These are phyloP conservation scores for Sanghuangporus weigelae DNA, from an alignment of 1,284 basidiomycete genomes.

Conservation along the genomic window DNA sequence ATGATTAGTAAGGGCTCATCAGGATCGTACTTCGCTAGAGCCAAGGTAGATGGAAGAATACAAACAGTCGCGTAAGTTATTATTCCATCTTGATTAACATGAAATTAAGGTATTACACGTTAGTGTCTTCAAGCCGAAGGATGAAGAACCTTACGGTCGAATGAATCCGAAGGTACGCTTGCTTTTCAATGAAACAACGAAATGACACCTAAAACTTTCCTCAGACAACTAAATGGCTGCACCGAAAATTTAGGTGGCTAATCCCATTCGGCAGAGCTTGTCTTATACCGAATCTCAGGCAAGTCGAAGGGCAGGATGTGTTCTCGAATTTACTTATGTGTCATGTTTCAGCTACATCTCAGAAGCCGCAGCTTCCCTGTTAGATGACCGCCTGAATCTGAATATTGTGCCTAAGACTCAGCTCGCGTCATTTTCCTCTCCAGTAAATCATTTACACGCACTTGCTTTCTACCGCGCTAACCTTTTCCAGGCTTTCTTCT, in stretches of 20 bases:
- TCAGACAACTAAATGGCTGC: constrained; percentile 87
- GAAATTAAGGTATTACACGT: not conserved
- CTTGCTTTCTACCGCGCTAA: constrained; percentile 7
- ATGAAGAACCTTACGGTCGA: constrained; percentile 82
- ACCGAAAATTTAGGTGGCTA: constrained; percentile 79
- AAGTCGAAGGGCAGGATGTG: not conserved
- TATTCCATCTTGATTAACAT: not conserved
- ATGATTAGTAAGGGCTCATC: constrained; percentile 85
- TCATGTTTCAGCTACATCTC: constrained; percentile 48
- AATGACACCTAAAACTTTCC: constrained; percentile 1
- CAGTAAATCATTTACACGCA: constrained; percentile 38
- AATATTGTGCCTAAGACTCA: constrained; percentile 85
- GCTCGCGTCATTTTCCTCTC: constrained; percentile 76
- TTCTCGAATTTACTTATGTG: not conserved
- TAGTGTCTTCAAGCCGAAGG: constrained; percentile 87
- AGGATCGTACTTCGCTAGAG: constrained; percentile 82
- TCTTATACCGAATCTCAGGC: constrained; percentile 83
- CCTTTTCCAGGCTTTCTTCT: constrained; percentile 69
- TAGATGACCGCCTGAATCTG: constrained; percentile 72
- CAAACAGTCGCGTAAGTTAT: constrained; percentile 71
- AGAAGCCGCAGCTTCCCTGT: constrained; percentile 81
- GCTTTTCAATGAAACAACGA: not conserved
- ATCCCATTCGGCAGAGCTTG: constrained; percentile 84
- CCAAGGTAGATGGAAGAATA: constrained; percentile 62
- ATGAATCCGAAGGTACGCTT: constrained; percentile 70